A percentile compares a stretch with the other conserved stretches of the same genome.
phyloP scores from a whole-genome alignment of 2,329 filamentous ascomycete genomes.

The Hawksworthiomyces lignivorus region DNA sequence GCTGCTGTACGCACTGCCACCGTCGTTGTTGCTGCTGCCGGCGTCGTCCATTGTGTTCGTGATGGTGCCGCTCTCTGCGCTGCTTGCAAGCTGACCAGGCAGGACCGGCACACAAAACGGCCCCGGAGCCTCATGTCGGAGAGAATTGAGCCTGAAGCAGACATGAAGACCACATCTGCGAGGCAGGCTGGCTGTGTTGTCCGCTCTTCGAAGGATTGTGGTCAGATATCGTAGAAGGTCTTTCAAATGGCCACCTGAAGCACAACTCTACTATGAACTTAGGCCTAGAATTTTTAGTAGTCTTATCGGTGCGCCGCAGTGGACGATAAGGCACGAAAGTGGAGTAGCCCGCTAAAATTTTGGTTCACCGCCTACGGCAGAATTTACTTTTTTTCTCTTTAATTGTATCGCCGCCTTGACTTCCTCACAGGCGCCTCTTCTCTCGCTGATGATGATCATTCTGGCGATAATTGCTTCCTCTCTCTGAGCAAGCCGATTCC shows the following conservation, averaged over 20 bases:
- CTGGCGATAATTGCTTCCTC: too few species aligned
- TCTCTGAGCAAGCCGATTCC: too few species aligned
- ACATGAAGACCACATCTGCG: slow-evolving; percentile 35
- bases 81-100: slow-evolving; percentile 13
- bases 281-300: too few species aligned
- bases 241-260: too few species aligned
- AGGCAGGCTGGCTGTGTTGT: too few species aligned
- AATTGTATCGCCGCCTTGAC: not conserved
- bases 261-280: too few species aligned
- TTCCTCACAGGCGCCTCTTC: too few species aligned
- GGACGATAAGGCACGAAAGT: too few species aligned
- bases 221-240: too few species aligned
- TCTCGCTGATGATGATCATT: too few species aligned
- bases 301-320: too few species aligned
- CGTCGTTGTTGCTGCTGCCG: not conserved
- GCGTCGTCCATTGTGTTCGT: not conserved
- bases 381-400: slow-evolving; percentile 9
- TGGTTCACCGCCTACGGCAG: slow-evolving; percentile 11
- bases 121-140: slow-evolving; percentile 12
- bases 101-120: slow-evolving; percentile 17
- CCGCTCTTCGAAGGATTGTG: too few species aligned
- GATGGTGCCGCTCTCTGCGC: not conserved
- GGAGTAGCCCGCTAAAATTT: not conserved
- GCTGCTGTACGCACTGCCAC: not conserved
- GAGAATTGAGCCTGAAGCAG: slow-evolving; percentile 9